Base-by-base conservation (phyloP, 2,329 filamentous ascomycete species). In the Cordyceps sp. region DNA sequence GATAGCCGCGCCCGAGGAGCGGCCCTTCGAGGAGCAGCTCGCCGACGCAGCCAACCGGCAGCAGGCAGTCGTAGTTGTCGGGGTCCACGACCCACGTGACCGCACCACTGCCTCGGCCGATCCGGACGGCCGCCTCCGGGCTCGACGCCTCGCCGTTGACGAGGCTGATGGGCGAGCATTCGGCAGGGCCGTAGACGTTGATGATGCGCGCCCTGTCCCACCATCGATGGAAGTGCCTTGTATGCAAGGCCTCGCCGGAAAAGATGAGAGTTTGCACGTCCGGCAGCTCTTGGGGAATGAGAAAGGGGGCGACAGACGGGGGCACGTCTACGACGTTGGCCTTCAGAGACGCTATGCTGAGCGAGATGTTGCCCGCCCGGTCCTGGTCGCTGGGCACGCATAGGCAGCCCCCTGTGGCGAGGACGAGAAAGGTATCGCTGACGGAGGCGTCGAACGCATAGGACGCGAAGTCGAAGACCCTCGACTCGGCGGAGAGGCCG, bases 11-110 rank as follows among this genome's bases (percentile, higher is more conserved):
- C 6, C 41, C 39, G 15, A 46, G 37, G 3, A 38, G 30, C 13
- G 40, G 39, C 2, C 39, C 40, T 17, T 47, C 43, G 10, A 46
- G 36, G 7, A 36, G 32, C 1, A 42, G 33, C 23, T 46, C 42
- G 10, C 43, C 45, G 4, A 40, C 25, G 12, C 32, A 23, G 8
- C 39, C 37, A 25, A 46, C 37, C 0, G 40, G 30, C 0, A 37
- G 37, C 4, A 47, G 27, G 6, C 18, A 25, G 26, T 39, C 26
- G 13, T 34, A 35, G 12, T 37, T 27, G 9, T 43, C 26, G 10
- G 36, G 13, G 16, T 34, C 20, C 12, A 44, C 36, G 6, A 45
- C 37, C 42, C 43, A 45, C 13, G 37, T 32, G 17, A n/a, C n/a
- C n/a, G n/a, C n/a, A n/a, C n/a, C n/a, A n/a, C n/a, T n/a, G n/a